A percentile compares a stretch with the other conserved stretches of the same genome.
Evolutionary conservation across 371 early-diverging fungal species (phyloP).

Genomic region (Mucor racemosus): DNA sequence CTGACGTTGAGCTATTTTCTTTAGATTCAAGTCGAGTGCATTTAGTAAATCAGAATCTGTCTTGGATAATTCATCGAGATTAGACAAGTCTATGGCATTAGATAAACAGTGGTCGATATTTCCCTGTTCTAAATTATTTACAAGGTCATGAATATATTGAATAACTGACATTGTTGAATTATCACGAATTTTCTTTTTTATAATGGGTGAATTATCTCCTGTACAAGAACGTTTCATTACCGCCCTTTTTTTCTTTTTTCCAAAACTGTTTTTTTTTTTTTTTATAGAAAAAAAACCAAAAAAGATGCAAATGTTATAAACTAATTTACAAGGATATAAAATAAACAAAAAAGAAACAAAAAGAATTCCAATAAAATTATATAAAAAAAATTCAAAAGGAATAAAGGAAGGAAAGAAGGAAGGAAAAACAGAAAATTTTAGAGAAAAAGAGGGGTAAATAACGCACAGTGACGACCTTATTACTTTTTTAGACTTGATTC

Average conservation of each 20-base stretch:
- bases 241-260: conserved; percentile 9
- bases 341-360: conserved; percentile 2
- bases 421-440: conserved; percentile 5
- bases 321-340: conserved; percentile 1
- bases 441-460: conserved; percentile 6
- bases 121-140: conserved; percentile 45
- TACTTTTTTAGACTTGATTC: background rate
- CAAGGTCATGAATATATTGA: conserved; percentile 36
- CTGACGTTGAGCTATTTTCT: conserved; percentile 46
- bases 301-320: background rate
- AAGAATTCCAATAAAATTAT: conserved; percentile 5
- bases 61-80: conserved; percentile 1
- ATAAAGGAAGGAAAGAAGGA: background rate
- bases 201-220: conserved; percentile 22
- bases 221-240: conserved; percentile 33
- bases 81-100: conserved; percentile 9
- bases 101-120: conserved; percentile 47
- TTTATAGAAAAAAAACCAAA: background rate
- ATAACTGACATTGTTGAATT: conserved; percentile 34
- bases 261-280: background rate
- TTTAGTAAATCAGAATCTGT: conserved; percentile 25
- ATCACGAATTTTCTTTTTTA: conserved; percentile 32
- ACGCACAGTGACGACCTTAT: conserved; percentile 21
- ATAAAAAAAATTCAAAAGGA: background rate
- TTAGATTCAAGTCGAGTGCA: conserved; percentile 35